Evolutionary conservation across 2,329 filamentous ascomycete genomes (phyloP), one percentile per base, ranked within the genome.

Genomic region (Ascochyta fabae): DNA sequence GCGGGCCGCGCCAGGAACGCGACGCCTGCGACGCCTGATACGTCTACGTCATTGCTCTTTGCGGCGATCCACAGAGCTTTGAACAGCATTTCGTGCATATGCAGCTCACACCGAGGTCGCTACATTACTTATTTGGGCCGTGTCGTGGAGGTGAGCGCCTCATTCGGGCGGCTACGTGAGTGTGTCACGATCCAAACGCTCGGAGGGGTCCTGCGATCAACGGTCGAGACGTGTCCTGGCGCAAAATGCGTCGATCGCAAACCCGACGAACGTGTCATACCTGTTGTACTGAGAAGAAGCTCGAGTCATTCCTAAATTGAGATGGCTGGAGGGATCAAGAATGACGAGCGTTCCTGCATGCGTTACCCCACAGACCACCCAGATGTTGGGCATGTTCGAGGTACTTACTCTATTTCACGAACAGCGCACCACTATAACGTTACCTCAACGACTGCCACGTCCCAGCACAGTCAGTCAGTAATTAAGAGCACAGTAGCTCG

Each of bases 1-100:
- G 62, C 66, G 66, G 67, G 55, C 70, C 64, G 67, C 60, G 50
- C 60, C 64, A 66, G 61, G 58, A 56, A 52, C 63, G 66, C 60
- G 58, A 54, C 58, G 34, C 12, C 60, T 70, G 66, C 60, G 58
- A 54, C 58, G 34, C 12, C 60, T 70, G 67, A 72, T 66, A 64
- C 69, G 33, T 22, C 8, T 49, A 55, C 52, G 52, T 55, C 52
- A 55, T 55, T 31, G 40, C 41, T 29, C 16, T 22, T 29, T 50
- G 8, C 31, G 35, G 35, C 39, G 29, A 44, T 46, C 47, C 52
- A 55, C 46, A 50, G 27, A 50, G 13, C 26, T 23, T 7, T 38
- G 42, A 26, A 50, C 52, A 55, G 46, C 47, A 26, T 29, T 26
- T 46, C 31, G 29, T 46, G 52, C 52, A 55, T 55, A 55, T 50